Evolutionary conservation across 306 rosid species (phyloP).

Genomic region (Pterocarpus santalinus): DNA sequence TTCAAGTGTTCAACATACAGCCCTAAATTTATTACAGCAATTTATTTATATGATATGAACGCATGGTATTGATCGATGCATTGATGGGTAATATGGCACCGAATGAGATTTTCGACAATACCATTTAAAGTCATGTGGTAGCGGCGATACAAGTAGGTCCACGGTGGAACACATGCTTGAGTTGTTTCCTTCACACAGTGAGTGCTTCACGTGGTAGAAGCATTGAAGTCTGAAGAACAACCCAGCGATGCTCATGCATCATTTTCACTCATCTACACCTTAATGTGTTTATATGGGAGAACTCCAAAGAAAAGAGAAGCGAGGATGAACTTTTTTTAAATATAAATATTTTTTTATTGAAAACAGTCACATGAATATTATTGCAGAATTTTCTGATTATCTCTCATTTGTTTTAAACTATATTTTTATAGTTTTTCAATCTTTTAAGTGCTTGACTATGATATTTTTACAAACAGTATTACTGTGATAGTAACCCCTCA

Average conservation of each 20-base stretch:
- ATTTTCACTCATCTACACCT: background rate
- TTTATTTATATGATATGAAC: background rate
- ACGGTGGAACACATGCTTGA: background rate
- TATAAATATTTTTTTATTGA: too few species aligned
- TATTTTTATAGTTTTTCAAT: too few species aligned
- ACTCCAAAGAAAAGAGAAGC: too few species aligned
- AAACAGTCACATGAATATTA: too few species aligned
- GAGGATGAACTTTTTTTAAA: too few species aligned
- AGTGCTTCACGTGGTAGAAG: background rate
- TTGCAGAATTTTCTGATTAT: too few species aligned
- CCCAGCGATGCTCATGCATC: background rate
- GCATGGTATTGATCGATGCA: background rate
- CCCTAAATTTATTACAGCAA: background rate
- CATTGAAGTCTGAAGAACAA: background rate
- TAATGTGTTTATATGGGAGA: too few species aligned
- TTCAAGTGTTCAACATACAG: background rate
- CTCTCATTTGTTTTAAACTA: too few species aligned
- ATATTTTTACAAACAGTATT: too few species aligned
- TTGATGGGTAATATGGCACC: background rate
- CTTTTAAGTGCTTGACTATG: too few species aligned
- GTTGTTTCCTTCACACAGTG: background rate
- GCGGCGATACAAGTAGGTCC: background rate
- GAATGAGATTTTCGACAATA: background rate
- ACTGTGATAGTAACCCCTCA: too few species aligned
- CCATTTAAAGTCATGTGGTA: background rate